Evolutionary conservation across 2,329 filamentous ascomycete genomes (phyloP), one percentile per base, ranked within the genome.

Genomic region (Fusarium buxicola): DNA sequence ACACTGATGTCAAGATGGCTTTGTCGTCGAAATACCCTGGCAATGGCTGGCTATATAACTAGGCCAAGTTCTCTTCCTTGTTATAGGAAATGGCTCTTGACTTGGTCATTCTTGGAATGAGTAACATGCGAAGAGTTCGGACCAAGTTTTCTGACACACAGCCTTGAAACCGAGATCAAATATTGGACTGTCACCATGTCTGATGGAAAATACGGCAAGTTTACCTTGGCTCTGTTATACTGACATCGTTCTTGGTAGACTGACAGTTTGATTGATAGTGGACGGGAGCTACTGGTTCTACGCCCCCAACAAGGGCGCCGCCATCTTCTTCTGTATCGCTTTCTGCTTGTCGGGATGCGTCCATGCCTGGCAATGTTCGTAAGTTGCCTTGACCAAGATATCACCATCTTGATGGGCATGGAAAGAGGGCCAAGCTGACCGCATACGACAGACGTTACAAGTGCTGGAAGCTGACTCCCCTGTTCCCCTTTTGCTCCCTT

Each of bases 401-500:
- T 4, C 2, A 8, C 32, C 12, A 12, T 6, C 25, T 25, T 36
- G 12, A 43, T 18, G 21, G 12, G 16, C 28, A 43, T 40, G 9
- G 8, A 41, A 21, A 43, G n/a, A 18, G 15, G 13, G 3, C 45
- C n/a, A 63, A 21, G 27, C 32, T 50, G 12, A 57, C 31, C 11
- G 16, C 13, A 8, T 8, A 11, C 8, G 11, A 36, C 31, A 86
- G 84, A 39, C 81, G 76, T 50, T 85, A 86, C 69, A 84, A 83
- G 60, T 84, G 80, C 63, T 88, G 84, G 81, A 80, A 79, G 46
- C 75, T 86, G 12, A 86, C 83, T 0, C 73, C 81, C 0, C 73
- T 89, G 5, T 82, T 86, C 18, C 79, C 84, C 8, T 80, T 85
- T 72, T 84, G 82, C 39, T 80, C 81, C 8, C 69, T 84, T 1